phyloP scores from a whole-genome alignment of 176 grass and related monocot species.

The Avena eriantha region DNA sequence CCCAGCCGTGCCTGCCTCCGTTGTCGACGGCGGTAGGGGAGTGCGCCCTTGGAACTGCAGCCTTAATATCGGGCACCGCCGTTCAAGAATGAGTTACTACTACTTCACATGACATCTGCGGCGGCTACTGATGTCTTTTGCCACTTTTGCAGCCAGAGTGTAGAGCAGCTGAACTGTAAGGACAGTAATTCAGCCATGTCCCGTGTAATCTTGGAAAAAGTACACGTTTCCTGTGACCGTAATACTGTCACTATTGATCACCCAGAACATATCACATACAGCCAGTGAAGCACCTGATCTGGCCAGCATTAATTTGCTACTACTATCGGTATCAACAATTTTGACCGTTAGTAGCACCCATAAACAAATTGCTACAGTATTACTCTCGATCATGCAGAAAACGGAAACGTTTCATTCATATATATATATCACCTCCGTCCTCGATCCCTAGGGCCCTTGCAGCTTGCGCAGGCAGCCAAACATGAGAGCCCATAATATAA shows the following conservation, averaged over 20 bases:
- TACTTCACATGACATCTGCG: conserved; percentile 39
- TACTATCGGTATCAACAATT: conserved; percentile 49
- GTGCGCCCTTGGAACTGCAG: conserved; percentile 15
- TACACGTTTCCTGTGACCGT: conserved; percentile 20
- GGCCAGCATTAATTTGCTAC: conserved; percentile 23
- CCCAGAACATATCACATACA: neutral
- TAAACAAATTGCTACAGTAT: conserved; percentile 23
- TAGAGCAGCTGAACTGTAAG: conserved; percentile 9
- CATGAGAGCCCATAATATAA: conserved; percentile 34
- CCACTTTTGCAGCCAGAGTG: conserved; percentile 35
- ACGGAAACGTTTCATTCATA: neutral
- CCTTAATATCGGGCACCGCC: conserved; percentile 38
- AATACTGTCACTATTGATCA: neutral
- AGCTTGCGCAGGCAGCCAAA: neutral
- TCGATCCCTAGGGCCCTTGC: conserved; percentile 48
- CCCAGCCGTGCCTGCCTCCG: conserved; percentile 21
- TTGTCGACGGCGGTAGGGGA: conserved; percentile 11
- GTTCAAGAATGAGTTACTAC: conserved; percentile 7
- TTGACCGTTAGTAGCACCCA: conserved; percentile 53
- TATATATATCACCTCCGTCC: neutral
- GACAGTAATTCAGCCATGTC: conserved; percentile 26
- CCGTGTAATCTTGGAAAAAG: neutral
- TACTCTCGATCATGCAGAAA: conserved; percentile 28
- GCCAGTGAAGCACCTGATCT: neutral
- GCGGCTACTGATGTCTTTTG: conserved; percentile 22